A percentile compares a stretch with the other conserved stretches of the same genome.
Conservation (phyloP, 805 yeast genomes). For the Candida coquimbonensis region DNA sequence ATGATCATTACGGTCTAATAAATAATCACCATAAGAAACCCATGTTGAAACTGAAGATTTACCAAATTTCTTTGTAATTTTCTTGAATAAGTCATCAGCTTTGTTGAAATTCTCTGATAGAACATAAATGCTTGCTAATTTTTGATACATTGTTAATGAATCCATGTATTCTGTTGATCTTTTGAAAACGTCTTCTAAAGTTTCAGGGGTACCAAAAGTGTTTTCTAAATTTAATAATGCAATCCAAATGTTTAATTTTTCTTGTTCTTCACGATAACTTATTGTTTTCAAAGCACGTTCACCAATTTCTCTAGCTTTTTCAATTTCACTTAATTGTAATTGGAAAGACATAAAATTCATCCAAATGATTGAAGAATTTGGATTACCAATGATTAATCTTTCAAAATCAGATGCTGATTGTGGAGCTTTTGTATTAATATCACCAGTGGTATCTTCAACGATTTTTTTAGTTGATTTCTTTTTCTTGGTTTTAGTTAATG, state of each 20-base stretch:
- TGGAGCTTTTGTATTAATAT: constrained; percentile 77
- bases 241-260: constrained; percentile 91
- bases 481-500: constrained; percentile 38
- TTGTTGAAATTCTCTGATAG: constrained; percentile 64
- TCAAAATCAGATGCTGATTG: constrained; percentile 91
- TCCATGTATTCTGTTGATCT: constrained; percentile 91
- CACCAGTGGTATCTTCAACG: constrained; percentile 78
- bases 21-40: constrained; percentile 74
- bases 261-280: constrained; percentile 84
- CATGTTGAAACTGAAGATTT: constrained; percentile 60
- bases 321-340: constrained; percentile 87
- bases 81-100: constrained; percentile 63
- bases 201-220: constrained; percentile 81
- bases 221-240: constrained; percentile 91
- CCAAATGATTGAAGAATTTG: constrained; percentile 92
- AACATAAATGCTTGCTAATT: constrained; percentile 66
- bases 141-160: constrained; percentile 70
- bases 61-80: constrained; percentile 76
- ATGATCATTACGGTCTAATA: constrained; percentile 47
- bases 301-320: constrained; percentile 89
- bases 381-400: constrained; percentile 83
- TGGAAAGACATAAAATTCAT: constrained; percentile 99
- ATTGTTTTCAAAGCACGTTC: constrained; percentile 89
- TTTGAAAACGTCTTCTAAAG: constrained; percentile 73
- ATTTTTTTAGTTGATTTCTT: constrained; percentile 34